These are phyloP conservation scores for Pythium phragmiticola DNA, from an alignment of 352 stramenopile genomes.

Conservation along the genomic window DNA sequence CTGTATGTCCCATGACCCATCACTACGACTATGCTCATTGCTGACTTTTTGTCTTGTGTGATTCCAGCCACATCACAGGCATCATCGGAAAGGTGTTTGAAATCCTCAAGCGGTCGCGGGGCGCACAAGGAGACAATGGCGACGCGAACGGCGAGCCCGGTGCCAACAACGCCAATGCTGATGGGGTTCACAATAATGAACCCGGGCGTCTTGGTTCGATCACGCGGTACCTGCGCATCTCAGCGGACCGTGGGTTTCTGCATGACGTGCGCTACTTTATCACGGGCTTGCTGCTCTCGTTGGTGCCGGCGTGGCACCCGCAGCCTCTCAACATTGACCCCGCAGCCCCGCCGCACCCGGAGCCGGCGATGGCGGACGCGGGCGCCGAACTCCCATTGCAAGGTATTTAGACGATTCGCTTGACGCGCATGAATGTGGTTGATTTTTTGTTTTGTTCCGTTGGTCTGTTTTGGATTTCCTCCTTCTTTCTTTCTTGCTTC, in stretches of 20 bases:
- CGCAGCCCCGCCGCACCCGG: constrained; percentile 29
- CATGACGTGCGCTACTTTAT: constrained; percentile 83
- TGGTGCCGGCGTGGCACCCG: constrained; percentile 80
- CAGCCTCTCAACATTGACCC: constrained; percentile 43
- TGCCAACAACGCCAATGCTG: constrained; percentile 26
- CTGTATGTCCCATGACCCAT: constrained; percentile 34
- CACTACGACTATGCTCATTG: not conserved
- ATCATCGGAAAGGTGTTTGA: constrained; percentile 84
- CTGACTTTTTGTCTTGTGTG: not conserved
- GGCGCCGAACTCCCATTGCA: constrained; percentile 59
- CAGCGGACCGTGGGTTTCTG: constrained; percentile 61
- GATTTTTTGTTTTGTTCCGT: not conserved
- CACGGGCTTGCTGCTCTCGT: constrained; percentile 65
- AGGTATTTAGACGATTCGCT: constrained; percentile 54
- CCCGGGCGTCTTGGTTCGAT: constrained; percentile 29
- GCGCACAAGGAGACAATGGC: constrained; percentile 20
- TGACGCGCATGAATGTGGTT: not conserved
- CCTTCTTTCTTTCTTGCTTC: not conserved
- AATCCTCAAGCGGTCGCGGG: constrained; percentile 46
- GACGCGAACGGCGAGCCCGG: constrained; percentile 4
- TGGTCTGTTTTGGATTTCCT: not conserved
- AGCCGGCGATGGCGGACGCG: constrained; percentile 43
- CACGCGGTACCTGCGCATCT: constrained; percentile 63
- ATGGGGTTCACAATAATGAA: constrained; percentile 22
- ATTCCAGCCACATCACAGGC: constrained; percentile 65